Base-by-base conservation (phyloP, 257 asterid genomes). In the Plantago ovata region DNA sequence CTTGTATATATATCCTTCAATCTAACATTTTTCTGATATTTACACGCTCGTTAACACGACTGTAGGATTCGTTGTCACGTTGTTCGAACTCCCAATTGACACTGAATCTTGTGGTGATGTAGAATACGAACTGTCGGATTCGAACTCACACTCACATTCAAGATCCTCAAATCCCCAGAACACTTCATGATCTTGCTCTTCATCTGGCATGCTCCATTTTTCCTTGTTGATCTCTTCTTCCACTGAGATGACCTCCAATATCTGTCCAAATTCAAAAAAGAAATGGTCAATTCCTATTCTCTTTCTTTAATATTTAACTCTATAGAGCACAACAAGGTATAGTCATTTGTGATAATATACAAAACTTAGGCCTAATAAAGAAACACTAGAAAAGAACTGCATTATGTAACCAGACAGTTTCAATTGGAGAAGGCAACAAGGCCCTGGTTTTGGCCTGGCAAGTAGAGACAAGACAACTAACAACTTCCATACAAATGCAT, bases 81-180 rank as follows among this genome's bases (percentile, higher is more conserved):
- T 51, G 60, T 66, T 75, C 21, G 81, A 70, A 56, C 86, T 75
- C 52, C 81, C 72, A 1, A 63, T 69, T 21, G 84, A 88, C 28
- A 74, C 55, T 0, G 87, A 72, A 59, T 79, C 86, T 0, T 55
- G 77, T 10, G 78, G 86, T 15, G 91, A 85, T 42, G 72, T 69
- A 10, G 94, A 77, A 42, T 59, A 89, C 1, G 89, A 81, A 67
- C 77, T 75, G 51, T 80, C 81, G 45, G 22, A 61, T 32, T 80
- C 81, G 39, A 18, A 61, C 21, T 53, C 68, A 38, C 62, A 84
- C 66, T 86, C 97, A 47, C 86, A 70, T 72, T 90, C 98, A 41
- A 90, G 95, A 79, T 90, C 96, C 70, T 90, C 98, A 56, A 87
- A 90, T 0, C 89, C 96, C 89, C 87, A 90, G 46, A 90, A 81